Evolutionary conservation across 768 basidiomycete species (phyloP).

Genomic region (Saitozyma sp.): DNA sequence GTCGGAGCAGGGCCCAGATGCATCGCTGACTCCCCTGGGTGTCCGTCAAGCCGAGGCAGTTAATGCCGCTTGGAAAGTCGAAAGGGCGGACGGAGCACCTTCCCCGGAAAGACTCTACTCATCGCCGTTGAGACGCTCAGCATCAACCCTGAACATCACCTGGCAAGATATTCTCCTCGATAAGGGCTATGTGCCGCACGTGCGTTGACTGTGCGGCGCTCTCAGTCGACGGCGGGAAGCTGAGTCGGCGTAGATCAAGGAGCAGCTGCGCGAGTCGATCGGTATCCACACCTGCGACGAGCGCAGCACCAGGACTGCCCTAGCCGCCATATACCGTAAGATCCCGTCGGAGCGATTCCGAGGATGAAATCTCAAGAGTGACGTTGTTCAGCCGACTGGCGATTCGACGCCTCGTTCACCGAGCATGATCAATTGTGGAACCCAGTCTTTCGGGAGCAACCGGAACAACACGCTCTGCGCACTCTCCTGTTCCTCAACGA

Average conservation of each 20-base stretch:
- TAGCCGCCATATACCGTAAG: slow-evolving; percentile 19
- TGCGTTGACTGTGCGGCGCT: slow-evolving; percentile 13
- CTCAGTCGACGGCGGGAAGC: not conserved
- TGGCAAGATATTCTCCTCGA: slow-evolving; percentile 19
- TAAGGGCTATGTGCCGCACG: slow-evolving; percentile 5
- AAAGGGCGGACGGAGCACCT: slow-evolving; percentile 22
- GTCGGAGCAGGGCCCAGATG: slow-evolving; percentile 25
- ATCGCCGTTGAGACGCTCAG: slow-evolving; percentile 31
- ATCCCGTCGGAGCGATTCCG: not conserved
- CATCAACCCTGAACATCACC: slow-evolving; percentile 37
- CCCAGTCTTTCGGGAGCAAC: slow-evolving; percentile 21
- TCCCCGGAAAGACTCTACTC: slow-evolving; percentile 39
- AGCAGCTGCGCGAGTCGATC: slow-evolving; percentile 30
- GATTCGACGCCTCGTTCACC: slow-evolving; percentile 36
- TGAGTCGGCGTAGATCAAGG: slow-evolving; percentile 21
- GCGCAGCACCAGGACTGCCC: slow-evolving; percentile 23
- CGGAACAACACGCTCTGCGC: slow-evolving; percentile 21
- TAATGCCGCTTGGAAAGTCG: slow-evolving; percentile 27
- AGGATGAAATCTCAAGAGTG: too few species aligned
- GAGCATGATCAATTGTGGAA: slow-evolving; percentile 39
- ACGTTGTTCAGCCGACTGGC: slow-evolving; percentile 17
- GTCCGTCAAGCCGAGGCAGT: slow-evolving; percentile 22
- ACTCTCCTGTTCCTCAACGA: slow-evolving; percentile 24
- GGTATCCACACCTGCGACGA: slow-evolving; percentile 44
- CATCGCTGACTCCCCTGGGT: slow-evolving; percentile 33